These are phyloP conservation scores for Sanguinoderma infundibulare DNA, from an alignment of 1,284 basidiomycete species.

Conservation along the genomic window DNA sequence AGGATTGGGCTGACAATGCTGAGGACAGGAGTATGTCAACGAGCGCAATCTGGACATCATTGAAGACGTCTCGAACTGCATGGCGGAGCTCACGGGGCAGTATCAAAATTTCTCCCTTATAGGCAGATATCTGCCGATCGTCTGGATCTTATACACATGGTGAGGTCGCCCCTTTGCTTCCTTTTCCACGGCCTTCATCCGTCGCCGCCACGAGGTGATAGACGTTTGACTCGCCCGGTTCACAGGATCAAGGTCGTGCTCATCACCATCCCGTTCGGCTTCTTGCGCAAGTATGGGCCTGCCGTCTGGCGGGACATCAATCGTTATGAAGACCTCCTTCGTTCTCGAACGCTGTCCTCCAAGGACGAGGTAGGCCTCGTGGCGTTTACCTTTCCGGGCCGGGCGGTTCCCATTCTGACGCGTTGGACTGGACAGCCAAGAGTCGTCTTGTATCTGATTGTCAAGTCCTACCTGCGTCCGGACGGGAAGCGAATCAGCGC, in stretches of 20 bases:
- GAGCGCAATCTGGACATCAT: slow-evolving; percentile 32
- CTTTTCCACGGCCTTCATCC: neutral
- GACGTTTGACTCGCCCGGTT: slow-evolving; percentile 12
- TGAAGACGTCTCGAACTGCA: slow-evolving; percentile 37
- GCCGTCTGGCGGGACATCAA: slow-evolving; percentile 28
- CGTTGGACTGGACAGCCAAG: slow-evolving; percentile 16
- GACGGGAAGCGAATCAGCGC: slow-evolving; percentile 23
- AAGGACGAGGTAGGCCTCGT: slow-evolving; percentile 22
- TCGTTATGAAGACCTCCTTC: slow-evolving; percentile 23
- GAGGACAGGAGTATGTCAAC: slow-evolving; percentile 32
- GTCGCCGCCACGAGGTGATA: slow-evolving; percentile 6
- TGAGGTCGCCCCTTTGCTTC: slow-evolving; percentile 9
- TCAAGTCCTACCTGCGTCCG: slow-evolving; percentile 26
- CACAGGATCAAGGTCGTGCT: slow-evolving; percentile 31
- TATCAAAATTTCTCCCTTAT: slow-evolving; percentile 33
- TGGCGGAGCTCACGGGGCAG: slow-evolving; percentile 40
- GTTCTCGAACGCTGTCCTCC: slow-evolving; percentile 19
- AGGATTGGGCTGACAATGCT: neutral
- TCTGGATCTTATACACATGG: slow-evolving; percentile 37
- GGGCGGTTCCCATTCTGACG: neutral
- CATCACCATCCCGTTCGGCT: slow-evolving; percentile 28
- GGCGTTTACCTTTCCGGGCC: neutral
- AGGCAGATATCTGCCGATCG: slow-evolving; percentile 31
- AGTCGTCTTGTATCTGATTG: slow-evolving; percentile 28
- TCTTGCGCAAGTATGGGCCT: slow-evolving; percentile 27